Evolutionary conservation across 768 basidiomycete genomes (phyloP).

Genomic region (Cystobasidium ongulense): DNA sequence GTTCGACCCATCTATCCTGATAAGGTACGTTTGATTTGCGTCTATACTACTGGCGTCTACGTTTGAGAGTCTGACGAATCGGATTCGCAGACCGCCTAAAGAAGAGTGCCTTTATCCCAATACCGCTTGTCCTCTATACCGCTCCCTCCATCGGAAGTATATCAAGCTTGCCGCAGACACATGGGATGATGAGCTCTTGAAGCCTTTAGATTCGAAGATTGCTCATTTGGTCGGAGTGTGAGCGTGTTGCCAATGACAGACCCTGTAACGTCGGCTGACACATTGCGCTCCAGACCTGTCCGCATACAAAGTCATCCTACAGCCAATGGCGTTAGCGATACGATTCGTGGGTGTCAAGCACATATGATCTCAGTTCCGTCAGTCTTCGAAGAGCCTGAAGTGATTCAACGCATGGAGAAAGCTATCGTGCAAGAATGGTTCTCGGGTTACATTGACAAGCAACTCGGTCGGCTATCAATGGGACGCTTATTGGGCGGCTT

Average conservation of each 20-base stretch:
- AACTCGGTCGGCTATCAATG: slow-evolving; percentile 68
- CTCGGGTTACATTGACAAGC: slow-evolving; percentile 59
- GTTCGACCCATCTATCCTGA: neutral
- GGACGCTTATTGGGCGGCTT: slow-evolving; percentile 64
- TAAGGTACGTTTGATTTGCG: neutral
- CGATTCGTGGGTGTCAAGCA: slow-evolving; percentile 56
- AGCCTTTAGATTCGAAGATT: slow-evolving; percentile 58
- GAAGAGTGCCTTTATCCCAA: slow-evolving; percentile 33
- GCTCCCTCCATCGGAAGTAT: slow-evolving; percentile 29
- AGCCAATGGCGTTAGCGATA: slow-evolving; percentile 67
- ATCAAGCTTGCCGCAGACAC: slow-evolving; percentile 52
- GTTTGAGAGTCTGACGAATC: neutral
- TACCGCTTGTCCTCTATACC: slow-evolving; percentile 31
- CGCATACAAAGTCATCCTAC: slow-evolving; percentile 65
- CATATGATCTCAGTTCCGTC: slow-evolving; percentile 64
- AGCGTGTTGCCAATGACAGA: neutral
- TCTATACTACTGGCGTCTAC: neutral
- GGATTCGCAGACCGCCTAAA: neutral
- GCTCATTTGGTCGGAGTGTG: slow-evolving; percentile 44
- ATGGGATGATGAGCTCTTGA: slow-evolving; percentile 56
- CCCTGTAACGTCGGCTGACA: neutral
- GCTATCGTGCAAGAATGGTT: slow-evolving; percentile 72
- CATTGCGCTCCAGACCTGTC: slow-evolving; percentile 57
- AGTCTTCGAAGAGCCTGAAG: slow-evolving; percentile 62
- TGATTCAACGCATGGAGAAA: slow-evolving; percentile 53